Evolutionary conservation across 129 eudicot species (phyloP).

Genomic region (Deinandra increscens): DNA sequence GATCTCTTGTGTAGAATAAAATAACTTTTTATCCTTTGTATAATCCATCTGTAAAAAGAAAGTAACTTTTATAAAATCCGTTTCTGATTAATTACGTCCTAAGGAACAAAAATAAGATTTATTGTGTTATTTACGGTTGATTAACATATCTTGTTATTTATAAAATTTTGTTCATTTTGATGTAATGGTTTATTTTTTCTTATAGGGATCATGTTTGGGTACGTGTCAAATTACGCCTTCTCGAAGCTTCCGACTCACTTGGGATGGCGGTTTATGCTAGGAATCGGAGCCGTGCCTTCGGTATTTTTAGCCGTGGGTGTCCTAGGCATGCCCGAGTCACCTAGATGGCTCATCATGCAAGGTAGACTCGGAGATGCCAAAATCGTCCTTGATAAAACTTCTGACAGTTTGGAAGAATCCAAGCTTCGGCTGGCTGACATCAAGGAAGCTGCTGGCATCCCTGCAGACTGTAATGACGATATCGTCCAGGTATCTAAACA

Average conservation of each 20-base stretch:
- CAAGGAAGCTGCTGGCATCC: constrained; percentile 63
- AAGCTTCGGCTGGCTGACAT: constrained; percentile 47
- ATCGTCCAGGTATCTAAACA: constrained; percentile 40
- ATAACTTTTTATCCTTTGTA: too few relatives aligned
- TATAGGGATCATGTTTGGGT: constrained; percentile 57
- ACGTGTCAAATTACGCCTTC: constrained; percentile 56
- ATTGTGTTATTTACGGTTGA: background rate
- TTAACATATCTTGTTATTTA: background rate
- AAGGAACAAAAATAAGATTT: background rate
- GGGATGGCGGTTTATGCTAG: constrained; percentile 73
- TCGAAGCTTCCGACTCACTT: constrained; percentile 41
- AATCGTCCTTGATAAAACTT: constrained; percentile 53
- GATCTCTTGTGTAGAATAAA: too few relatives aligned
- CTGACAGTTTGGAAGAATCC: constrained; percentile 52
- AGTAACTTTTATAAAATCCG: too few relatives aligned
- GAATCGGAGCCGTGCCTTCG: constrained; percentile 62
- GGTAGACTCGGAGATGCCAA: constrained; percentile 75
- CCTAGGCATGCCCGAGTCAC: constrained; percentile 73
- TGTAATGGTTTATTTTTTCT: background rate
- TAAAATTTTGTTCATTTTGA: background rate
- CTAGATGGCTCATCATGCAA: constrained; percentile 73
- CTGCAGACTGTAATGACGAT: constrained; percentile 54
- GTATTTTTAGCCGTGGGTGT: constrained; percentile 48
- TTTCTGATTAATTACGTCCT: too few relatives aligned
- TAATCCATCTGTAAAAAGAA: too few relatives aligned